A percentile compares a stretch with the other conserved stretches of the same genome.
Evolutionary conservation across 129 eudicot species (phyloP).

Genomic region (Arctium minus): DNA sequence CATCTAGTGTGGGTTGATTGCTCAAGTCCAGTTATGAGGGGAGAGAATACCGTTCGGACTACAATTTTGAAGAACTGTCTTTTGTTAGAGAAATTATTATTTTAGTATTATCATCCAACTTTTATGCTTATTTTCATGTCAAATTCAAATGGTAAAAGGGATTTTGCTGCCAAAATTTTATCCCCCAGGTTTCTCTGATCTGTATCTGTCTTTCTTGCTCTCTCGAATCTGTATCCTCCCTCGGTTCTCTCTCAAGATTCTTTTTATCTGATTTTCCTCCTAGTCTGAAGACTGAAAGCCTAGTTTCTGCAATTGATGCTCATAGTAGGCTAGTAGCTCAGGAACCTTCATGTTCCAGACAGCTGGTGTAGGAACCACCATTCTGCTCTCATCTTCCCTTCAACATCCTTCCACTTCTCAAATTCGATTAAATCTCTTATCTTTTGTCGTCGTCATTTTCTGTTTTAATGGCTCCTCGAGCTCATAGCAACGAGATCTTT

Average conservation of each 20-base stretch:
- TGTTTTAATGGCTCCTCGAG: neutral
- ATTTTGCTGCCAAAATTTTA: neutral
- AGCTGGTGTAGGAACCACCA: no score
- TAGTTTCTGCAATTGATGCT: no score
- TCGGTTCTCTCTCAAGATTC: neutral
- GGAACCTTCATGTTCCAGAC: no score
- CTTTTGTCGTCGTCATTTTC: neutral
- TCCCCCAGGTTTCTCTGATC: no score
- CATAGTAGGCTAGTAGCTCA: no score
- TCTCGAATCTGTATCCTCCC: neutral
- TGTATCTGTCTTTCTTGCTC: neutral
- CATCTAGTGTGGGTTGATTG: neutral
- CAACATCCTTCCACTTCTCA: neutral
- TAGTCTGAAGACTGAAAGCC: neutral
- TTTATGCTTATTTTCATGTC: neutral
- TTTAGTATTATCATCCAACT: neutral
- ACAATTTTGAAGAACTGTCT: neutral
- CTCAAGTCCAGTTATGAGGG: neutral
- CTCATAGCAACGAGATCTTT: neutral
- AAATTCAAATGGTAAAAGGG: neutral
- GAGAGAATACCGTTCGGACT: neutral
- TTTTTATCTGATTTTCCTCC: neutral
- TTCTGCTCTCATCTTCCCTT: neutral
- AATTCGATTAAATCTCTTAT: no score
- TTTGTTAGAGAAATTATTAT: neutral